phyloP scores from a whole-genome alignment of 306 rosid species.

The Cicer judaicum region DNA sequence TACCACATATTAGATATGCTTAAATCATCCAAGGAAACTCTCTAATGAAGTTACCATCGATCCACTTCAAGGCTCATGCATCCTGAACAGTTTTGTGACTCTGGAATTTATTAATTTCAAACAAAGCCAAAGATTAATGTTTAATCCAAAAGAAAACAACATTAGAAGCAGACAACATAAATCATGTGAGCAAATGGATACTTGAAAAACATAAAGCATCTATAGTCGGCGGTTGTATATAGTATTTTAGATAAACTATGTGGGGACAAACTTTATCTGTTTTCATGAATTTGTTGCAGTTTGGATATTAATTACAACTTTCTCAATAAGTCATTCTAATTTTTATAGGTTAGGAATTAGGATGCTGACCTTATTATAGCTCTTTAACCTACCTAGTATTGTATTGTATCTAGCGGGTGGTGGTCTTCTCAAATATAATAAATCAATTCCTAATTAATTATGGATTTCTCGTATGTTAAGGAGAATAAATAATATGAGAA shows the following conservation, averaged over 20 bases:
- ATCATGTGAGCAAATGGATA: constrained; percentile 40
- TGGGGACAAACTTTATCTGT: constrained; percentile 20
- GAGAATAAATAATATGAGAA: too few species aligned
- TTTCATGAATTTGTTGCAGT: constrained; percentile 38
- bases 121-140: constrained; percentile 6
- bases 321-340: neutral
- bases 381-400: neutral
- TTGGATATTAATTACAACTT: neutral
- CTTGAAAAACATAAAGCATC: constrained; percentile 37
- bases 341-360: constrained; percentile 12
- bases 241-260: neutral
- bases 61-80: constrained; percentile 36
- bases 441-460: neutral
- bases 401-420: neutral
- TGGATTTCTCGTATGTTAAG: neutral
- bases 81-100: constrained; percentile 8
- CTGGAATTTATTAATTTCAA: neutral
- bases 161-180: constrained; percentile 43
- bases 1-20: neutral
- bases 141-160: constrained; percentile 2
- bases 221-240: constrained; percentile 38
- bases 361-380: constrained; percentile 17
- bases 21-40: constrained; percentile 36
- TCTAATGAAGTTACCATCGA: constrained; percentile 40
- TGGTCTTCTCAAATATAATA: neutral